Percentiles rank a stretch among this genome's conserved stretches.
Conservation (phyloP, 805 yeast species). For the Komagataella ulmi region DNA sequence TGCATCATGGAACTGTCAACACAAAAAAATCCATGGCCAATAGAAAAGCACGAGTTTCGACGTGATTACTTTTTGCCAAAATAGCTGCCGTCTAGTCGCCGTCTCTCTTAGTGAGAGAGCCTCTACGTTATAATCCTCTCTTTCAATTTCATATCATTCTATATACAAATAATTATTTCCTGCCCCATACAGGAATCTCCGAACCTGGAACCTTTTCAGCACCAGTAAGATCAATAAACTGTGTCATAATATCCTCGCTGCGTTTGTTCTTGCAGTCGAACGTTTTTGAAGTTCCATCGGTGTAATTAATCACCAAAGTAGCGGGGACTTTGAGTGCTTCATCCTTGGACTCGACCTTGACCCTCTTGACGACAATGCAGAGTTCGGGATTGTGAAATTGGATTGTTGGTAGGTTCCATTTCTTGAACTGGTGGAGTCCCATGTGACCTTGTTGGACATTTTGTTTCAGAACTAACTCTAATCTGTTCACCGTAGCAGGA, state of each 20-base stretch:
- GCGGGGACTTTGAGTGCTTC: slow-evolving; percentile 32
- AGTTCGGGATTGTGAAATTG: slow-evolving; percentile 73
- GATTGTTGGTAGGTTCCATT: slow-evolving; percentile 56
- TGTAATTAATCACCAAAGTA: slow-evolving; percentile 24
- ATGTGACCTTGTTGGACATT: slow-evolving; percentile 37
- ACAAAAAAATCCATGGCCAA: background rate
- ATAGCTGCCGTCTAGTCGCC: no score
- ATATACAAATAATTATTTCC: slow-evolving; percentile 1
- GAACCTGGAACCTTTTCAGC: slow-evolving; percentile 36
- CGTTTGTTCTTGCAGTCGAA: slow-evolving; percentile 42
- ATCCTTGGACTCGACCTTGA: slow-evolving; percentile 26
- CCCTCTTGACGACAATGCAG: slow-evolving; percentile 45
- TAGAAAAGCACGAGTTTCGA: background rate
- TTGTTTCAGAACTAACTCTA: slow-evolving; percentile 42
- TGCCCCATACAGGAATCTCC: slow-evolving; percentile 23
- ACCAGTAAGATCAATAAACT: slow-evolving; percentile 34
- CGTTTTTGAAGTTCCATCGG: slow-evolving; percentile 22
- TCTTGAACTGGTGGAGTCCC: slow-evolving; percentile 71
- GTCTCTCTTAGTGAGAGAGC: background rate
- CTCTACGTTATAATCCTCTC: background rate
- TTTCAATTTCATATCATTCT: background rate
- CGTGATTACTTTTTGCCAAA: background rate
- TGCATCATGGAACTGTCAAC: background rate
- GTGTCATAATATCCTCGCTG: slow-evolving; percentile 39
- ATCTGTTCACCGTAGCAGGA: slow-evolving; percentile 21